A percentile compares a stretch with the other conserved stretches of the same genome.
Conservation (phyloP, 1,284 basidiomycete species). For the Trichosporon sp. region DNA sequence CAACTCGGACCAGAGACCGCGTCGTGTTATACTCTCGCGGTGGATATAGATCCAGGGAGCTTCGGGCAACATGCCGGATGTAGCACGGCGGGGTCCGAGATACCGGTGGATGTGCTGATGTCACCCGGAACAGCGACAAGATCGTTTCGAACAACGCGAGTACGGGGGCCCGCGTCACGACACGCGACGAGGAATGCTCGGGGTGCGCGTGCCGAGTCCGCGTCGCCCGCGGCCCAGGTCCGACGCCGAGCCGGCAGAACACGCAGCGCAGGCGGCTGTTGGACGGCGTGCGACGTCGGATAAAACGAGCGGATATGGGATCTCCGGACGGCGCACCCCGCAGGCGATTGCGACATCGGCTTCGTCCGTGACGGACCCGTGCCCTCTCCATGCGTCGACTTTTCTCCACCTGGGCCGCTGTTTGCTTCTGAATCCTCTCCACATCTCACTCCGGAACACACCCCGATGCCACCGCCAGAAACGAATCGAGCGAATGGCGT, state of each 20-base stretch:
- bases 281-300: background rate
- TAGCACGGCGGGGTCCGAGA: background rate
- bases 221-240: background rate
- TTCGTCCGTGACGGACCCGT: background rate
- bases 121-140: background rate
- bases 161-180: background rate
- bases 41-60: background rate
- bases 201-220: background rate
- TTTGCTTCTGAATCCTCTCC: background rate
- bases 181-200: background rate
- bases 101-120: background rate
- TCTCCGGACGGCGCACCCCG: background rate
- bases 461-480: background rate
- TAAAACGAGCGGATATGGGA: background rate
- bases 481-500: background rate
- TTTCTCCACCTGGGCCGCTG: background rate
- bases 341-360: background rate
- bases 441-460: background rate
- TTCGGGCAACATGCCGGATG: conserved; percentile 1
- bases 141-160: background rate
- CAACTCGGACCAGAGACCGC: background rate
- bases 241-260: background rate
- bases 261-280: background rate
- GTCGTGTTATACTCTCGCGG: background rate
- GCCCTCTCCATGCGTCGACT: background rate